Evolutionary conservation across 805 yeast species (phyloP).

Genomic region (Hanseniaspora guilliermondii): DNA sequence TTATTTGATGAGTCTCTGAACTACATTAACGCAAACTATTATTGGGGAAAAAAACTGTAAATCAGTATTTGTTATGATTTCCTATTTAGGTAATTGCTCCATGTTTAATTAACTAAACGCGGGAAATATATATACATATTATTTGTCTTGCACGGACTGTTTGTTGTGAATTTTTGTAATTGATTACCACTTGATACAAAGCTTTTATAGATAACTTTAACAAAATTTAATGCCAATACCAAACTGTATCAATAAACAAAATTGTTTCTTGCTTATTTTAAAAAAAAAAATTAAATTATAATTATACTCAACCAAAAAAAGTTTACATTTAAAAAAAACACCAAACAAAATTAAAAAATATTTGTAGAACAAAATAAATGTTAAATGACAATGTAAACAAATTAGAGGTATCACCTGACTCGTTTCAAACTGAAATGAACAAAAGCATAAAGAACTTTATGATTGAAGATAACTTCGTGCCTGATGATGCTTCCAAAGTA

Average conservation of each 20-base stretch:
- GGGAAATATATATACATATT: too few relatives aligned
- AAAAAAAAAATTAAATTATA: not conserved
- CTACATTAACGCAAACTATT: too few relatives aligned
- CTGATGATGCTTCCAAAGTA: not conserved
- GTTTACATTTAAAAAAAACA: not conserved
- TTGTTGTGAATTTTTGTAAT: not conserved
- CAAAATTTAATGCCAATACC: too few relatives aligned
- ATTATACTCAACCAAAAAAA: not conserved
- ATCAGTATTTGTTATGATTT: too few relatives aligned
- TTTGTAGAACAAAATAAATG: not conserved
- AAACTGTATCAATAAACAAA: too few relatives aligned
- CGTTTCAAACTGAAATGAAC: not conserved
- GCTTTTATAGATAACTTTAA: too few relatives aligned
- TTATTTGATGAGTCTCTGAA: not conserved
- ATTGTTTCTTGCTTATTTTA: too few relatives aligned
- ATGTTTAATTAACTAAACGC: too few relatives aligned
- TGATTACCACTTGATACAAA: not conserved
- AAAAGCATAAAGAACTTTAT: not conserved
- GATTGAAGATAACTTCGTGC: not conserved
- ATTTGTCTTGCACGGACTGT: too few relatives aligned
- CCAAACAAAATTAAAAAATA: not conserved
- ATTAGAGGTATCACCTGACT: not conserved
- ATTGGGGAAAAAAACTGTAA: too few relatives aligned
- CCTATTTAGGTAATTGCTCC: too few relatives aligned
- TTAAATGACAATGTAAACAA: not conserved